These are phyloP conservation scores for Calcarisporium arbuscula DNA, from an alignment of 2,329 filamentous ascomycete genomes.

Conservation along the genomic window DNA sequence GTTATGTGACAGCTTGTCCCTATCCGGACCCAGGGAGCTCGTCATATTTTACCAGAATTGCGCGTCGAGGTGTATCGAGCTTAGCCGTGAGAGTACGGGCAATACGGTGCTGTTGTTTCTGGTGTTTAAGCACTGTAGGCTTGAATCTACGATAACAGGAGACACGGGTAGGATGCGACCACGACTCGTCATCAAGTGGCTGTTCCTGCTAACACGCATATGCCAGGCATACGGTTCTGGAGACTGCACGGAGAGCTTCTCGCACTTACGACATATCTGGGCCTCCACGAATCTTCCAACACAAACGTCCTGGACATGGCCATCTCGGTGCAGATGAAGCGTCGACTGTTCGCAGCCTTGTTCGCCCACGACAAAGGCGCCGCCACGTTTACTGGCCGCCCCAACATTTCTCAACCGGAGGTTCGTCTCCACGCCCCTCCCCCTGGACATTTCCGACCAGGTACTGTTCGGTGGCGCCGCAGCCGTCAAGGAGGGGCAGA, in stretches of 20 bases:
- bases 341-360: constrained; percentile 7
- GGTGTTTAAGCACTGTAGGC: constrained; percentile 3
- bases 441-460: constrained; percentile 8
- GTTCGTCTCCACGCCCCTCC: constrained; percentile 8
- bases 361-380: constrained; percentile 8
- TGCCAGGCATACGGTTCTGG: constrained; percentile 7
- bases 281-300: constrained; percentile 4
- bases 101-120: constrained; percentile 4
- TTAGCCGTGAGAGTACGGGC: constrained; percentile 5
- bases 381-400: constrained; percentile 7
- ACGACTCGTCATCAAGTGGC: neutral
- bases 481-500: neutral
- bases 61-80: constrained; percentile 7
- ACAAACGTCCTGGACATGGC: constrained; percentile 4
- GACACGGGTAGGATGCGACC: constrained; percentile 3
- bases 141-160: constrained; percentile 5
- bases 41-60: too few species aligned
- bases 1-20: too few species aligned
- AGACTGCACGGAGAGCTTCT: constrained; percentile 8
- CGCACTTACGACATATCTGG: constrained; percentile 7
- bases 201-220: neutral
- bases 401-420: constrained; percentile 6
- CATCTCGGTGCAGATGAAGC: constrained; percentile 7
- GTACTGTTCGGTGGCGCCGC: neutral
- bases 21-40: too few species aligned